A percentile compares a stretch with the other conserved stretches of the same genome.
phyloP scores from a whole-genome alignment of 768 basidiomycete species.

The Termitomyces sp. region DNA sequence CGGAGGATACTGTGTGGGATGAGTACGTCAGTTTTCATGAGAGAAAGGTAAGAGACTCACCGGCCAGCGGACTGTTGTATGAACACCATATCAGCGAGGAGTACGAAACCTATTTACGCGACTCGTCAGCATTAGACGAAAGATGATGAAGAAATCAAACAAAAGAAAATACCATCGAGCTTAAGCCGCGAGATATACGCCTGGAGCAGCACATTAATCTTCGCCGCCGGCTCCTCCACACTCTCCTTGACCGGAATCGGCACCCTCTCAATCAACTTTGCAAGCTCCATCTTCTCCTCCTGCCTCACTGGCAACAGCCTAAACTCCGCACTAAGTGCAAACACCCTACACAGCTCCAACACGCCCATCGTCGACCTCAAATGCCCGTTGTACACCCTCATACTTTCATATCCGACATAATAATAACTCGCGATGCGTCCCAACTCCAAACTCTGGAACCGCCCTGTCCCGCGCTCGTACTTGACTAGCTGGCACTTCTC shows the following conservation, averaged over 20 bases:
- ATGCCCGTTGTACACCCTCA: conserved; percentile 96
- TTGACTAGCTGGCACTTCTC: conserved; percentile 95
- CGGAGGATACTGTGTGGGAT: conserved; percentile 64
- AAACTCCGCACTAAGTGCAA: conserved; percentile 94
- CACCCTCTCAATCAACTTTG: conserved; percentile 87
- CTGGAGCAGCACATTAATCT: conserved; percentile 95
- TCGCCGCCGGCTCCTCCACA: conserved; percentile 94
- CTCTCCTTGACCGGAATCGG: conserved; percentile 97
- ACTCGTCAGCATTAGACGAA: neutral
- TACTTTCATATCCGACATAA: conserved; percentile 92
- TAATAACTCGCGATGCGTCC: conserved; percentile 94
- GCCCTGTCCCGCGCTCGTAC: conserved; percentile 83
- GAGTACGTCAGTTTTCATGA: neutral
- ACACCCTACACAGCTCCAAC: conserved; percentile 91
- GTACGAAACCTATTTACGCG: conserved; percentile 55
- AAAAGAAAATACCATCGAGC: conserved; percentile 56
- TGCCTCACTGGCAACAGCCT: conserved; percentile 68
- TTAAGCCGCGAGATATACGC: conserved; percentile 93
- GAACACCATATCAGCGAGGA: conserved; percentile 92
- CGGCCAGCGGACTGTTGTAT: conserved; percentile 96
- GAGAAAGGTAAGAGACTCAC: conserved; percentile 25
- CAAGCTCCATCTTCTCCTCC: conserved; percentile 80
- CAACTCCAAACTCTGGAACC: conserved; percentile 90
- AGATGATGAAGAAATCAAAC: neutral
- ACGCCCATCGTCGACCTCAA: conserved; percentile 80